Evolutionary conservation across 2,329 filamentous ascomycete species (phyloP).

Genomic region (Acarospora socialis): DNA sequence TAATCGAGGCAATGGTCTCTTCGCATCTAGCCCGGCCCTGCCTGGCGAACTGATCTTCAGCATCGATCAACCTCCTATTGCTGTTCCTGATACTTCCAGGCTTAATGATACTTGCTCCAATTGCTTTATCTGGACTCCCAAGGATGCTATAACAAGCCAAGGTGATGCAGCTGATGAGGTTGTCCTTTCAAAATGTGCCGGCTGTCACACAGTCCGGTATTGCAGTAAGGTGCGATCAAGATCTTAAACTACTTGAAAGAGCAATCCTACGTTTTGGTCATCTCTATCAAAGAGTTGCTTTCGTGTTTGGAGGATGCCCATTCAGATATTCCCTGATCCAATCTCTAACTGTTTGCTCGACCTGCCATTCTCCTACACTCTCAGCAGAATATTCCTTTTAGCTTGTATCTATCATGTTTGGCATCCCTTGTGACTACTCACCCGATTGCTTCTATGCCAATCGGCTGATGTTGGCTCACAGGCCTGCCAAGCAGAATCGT

Average conservation of each 20-base stretch:
- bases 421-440: conserved; percentile 6
- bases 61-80: conserved; percentile 38
- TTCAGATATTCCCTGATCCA: background rate
- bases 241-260: too few relatives aligned
- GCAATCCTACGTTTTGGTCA: too few relatives aligned
- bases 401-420: background rate
- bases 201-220: conserved; percentile 44
- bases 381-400: background rate
- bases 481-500: conserved; percentile 45
- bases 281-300: background rate
- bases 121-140: conserved; percentile 34
- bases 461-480: conserved; percentile 17
- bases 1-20: conserved; percentile 37
- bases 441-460: conserved; percentile 1
- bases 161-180: conserved; percentile 13
- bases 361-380: background rate
- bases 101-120: conserved; percentile 42
- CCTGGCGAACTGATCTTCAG: conserved; percentile 35
- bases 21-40: conserved; percentile 34
- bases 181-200: conserved; percentile 39
- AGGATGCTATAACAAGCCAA: conserved; percentile 14
- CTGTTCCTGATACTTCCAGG: conserved; percentile 38
- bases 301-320: background rate
- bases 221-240: conserved; percentile 40
- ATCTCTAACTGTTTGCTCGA: background rate